Evolutionary conservation across 2,329 filamentous ascomycete species (phyloP).

Genomic region (Alternaria arborescens): DNA sequence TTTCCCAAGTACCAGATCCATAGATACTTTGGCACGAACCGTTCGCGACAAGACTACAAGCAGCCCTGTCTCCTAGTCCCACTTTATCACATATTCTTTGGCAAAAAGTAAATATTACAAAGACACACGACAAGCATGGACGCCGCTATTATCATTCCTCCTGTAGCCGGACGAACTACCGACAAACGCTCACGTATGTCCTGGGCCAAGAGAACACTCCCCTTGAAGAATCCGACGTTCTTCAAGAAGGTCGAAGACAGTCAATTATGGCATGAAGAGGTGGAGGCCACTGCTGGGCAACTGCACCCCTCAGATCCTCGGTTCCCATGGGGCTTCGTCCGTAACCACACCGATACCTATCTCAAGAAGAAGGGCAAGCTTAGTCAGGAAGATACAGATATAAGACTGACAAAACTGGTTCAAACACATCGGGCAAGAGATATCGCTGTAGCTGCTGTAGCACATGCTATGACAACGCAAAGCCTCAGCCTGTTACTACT

Average conservation of each 20-base stretch:
- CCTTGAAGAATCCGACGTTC: constrained; percentile 22
- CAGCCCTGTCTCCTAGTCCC: neutral
- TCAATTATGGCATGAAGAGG: constrained; percentile 40
- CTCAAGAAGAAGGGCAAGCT: constrained; percentile 45
- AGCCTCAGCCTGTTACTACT: constrained; percentile 33
- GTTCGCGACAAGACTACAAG: neutral
- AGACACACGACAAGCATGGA: constrained; percentile 3
- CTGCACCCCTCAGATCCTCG: constrained; percentile 35
- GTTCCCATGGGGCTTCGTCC: constrained; percentile 36
- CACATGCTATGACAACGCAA: constrained; percentile 39
- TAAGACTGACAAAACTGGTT: constrained; percentile 33
- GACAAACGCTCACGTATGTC: constrained; percentile 20
- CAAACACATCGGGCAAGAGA: constrained; percentile 31
- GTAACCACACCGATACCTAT: constrained; percentile 38
- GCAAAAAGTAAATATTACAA: neutral
- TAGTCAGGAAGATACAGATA: constrained; percentile 32
- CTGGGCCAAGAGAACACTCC: constrained; percentile 24
- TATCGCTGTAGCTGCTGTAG: constrained; percentile 42
- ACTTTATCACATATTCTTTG: neutral
- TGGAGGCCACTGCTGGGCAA: constrained; percentile 33
- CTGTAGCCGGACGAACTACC: constrained; percentile 13
- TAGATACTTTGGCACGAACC: neutral
- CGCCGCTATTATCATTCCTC: neutral
- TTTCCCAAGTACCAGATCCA: neutral
- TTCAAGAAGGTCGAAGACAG: constrained; percentile 40